These are phyloP conservation scores for Backusella westeae DNA, from an alignment of 192 early-diverging fungal genomes.

Conservation along the genomic window DNA sequence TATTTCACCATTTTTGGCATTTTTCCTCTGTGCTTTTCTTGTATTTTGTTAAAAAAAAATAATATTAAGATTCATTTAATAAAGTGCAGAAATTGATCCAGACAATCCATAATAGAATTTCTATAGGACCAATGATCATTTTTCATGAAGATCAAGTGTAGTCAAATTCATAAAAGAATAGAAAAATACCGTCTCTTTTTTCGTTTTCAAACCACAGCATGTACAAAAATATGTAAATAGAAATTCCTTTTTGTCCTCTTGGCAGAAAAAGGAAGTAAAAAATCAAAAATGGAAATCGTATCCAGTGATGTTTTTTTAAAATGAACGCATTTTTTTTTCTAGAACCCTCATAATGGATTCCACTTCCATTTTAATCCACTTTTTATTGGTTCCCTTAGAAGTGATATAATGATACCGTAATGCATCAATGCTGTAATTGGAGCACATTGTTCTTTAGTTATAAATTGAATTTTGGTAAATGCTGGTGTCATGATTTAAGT, in stretches of 20 bases:
- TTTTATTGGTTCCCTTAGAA: background rate
- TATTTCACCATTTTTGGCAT: background rate
- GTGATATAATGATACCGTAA: background rate
- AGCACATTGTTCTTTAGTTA: background rate
- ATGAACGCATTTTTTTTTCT: background rate
- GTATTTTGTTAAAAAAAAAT: background rate
- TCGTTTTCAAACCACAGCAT: background rate
- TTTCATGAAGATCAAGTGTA: background rate
- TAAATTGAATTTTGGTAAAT: background rate
- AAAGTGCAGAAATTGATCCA: background rate
- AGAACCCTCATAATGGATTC: background rate
- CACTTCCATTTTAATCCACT: background rate
- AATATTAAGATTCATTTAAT: background rate
- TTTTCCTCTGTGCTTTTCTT: background rate
- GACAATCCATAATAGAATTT: background rate
- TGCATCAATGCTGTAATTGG: background rate
- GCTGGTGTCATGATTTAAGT: background rate
- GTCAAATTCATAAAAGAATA: background rate
- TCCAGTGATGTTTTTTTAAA: background rate
- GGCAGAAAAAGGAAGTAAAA: background rate
- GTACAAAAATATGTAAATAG: background rate
- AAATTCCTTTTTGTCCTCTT: background rate
- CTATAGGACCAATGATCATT: background rate
- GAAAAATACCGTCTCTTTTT: background rate
- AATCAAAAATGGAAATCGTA: background rate